A percentile compares a stretch with the other conserved stretches of the same genome.
phyloP scores from a whole-genome alignment of 495 filamentous ascomycete species.

The Talaromyces ruber region DNA sequence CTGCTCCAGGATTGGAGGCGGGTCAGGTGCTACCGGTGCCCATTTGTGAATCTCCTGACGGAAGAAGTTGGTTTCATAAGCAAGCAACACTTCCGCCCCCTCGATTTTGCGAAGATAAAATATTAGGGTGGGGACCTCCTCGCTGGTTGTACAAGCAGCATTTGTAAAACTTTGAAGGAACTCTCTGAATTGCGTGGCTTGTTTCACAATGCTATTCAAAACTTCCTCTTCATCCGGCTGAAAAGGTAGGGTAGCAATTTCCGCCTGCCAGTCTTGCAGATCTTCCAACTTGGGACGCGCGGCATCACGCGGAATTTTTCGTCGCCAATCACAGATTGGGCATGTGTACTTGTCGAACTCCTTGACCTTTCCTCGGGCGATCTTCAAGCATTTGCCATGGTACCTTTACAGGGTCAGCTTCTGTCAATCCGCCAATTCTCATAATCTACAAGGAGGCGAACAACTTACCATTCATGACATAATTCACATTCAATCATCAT shows the following conservation, averaged over 20 bases:
- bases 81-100: conserved; percentile 87
- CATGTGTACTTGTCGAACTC: conserved; percentile 98
- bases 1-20: conserved; percentile 70
- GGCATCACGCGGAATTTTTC: conserved; percentile 97
- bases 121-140: conserved; percentile 83
- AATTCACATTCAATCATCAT: conserved; percentile 99
- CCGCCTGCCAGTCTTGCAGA: conserved; percentile 76
- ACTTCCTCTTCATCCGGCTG: conserved; percentile 92
- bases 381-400: conserved; percentile 97
- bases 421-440: neutral
- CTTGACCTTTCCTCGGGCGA: conserved; percentile 93
- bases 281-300: conserved; percentile 94
- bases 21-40: conserved; percentile 81
- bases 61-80: conserved; percentile 95
- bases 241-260: conserved; percentile 78
- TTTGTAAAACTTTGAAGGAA: conserved; percentile 77
- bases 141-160: conserved; percentile 66
- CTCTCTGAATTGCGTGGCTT: conserved; percentile 74
- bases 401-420: conserved; percentile 52
- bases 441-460: neutral
- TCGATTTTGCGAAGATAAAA: conserved; percentile 99
- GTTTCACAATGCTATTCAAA: conserved; percentile 73
- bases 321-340: conserved; percentile 94
- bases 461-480: conserved; percentile 87
- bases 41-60: conserved; percentile 93